Evolutionary conservation across 2,329 filamentous ascomycete species (phyloP).

Genomic region (Fusarium palustre): DNA sequence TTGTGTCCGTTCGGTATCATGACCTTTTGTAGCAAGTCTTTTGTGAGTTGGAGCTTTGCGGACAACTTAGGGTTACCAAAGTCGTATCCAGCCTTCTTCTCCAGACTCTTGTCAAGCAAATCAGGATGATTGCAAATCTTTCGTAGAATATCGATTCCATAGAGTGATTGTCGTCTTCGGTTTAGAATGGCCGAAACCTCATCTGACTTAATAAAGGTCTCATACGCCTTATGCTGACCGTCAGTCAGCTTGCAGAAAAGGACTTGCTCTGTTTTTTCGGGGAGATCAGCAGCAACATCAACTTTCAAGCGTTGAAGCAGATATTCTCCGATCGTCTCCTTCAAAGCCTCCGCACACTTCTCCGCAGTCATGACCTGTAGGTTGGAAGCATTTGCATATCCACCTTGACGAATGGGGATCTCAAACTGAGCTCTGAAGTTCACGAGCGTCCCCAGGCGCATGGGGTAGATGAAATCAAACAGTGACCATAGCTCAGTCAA

Average conservation of each 20-base stretch:
- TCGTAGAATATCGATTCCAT: constrained; percentile 89
- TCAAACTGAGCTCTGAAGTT: constrained; percentile 94
- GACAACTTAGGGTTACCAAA: constrained; percentile 85
- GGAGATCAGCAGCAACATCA: constrained; percentile 92
- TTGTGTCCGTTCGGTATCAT: constrained; percentile 95
- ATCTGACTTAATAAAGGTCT: constrained; percentile 81
- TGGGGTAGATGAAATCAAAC: constrained; percentile 97
- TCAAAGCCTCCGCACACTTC: constrained; percentile 92
- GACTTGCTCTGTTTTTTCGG: constrained; percentile 95
- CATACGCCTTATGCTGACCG: constrained; percentile 82
- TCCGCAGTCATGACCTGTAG: constrained; percentile 94
- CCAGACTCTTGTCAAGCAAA: constrained; percentile 73
- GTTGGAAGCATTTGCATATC: constrained; percentile 95
- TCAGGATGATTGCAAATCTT: constrained; percentile 99
- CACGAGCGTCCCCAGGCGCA: constrained; percentile 91
- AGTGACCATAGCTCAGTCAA: constrained; percentile 94
- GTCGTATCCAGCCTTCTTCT: constrained; percentile 71
- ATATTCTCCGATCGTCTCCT: constrained; percentile 93
- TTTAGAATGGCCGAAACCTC: constrained; percentile 87
- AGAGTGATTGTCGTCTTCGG: constrained; percentile 81
- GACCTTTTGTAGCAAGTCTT: constrained; percentile 80
- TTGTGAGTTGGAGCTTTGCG: constrained; percentile 95
- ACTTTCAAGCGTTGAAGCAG: constrained; percentile 91
- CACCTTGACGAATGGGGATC: constrained; percentile 90
- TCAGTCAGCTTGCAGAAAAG: constrained; percentile 91